Conservation (phyloP, 306 rosid genomes). For the Castanea crenata region DNA sequence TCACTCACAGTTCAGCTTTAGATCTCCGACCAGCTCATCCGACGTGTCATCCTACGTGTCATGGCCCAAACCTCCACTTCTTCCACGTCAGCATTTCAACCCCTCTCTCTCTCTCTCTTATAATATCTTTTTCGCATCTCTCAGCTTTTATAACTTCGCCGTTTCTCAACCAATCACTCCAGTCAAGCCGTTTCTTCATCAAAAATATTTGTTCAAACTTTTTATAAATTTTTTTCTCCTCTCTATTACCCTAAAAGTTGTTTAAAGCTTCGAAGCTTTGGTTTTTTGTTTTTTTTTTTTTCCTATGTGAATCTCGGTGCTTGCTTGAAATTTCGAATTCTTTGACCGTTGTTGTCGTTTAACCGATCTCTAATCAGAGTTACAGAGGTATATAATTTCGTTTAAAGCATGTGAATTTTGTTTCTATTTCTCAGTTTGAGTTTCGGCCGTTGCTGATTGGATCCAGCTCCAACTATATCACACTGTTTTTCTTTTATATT, state of each 20-base stretch:
- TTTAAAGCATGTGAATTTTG: neutral
- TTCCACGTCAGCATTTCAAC: neutral
- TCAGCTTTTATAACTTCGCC: neutral
- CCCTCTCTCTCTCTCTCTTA: too few relatives aligned
- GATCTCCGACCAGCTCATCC: constrained; percentile 27
- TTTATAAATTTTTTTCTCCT: too few relatives aligned
- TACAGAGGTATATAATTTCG: neutral
- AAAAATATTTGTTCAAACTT: too few relatives aligned
- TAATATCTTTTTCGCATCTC: neutral
- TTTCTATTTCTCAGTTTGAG: neutral
- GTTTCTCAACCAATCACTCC: neutral
- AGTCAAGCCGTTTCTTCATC: neutral
- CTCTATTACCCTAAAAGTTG: neutral
- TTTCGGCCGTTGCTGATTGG: neutral
- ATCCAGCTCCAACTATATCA: neutral
- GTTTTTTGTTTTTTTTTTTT: neutral
- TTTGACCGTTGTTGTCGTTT: neutral
- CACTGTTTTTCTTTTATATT: neutral
- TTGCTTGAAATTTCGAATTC: neutral
- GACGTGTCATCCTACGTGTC: constrained; percentile 11
- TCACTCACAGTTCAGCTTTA: neutral
- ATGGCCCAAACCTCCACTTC: neutral
- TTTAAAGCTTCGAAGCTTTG: too few relatives aligned
- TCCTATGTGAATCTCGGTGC: neutral
- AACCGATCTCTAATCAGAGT: neutral